Conservation (phyloP, 148 eudicot species). For the Cornus suecica region DNA sequence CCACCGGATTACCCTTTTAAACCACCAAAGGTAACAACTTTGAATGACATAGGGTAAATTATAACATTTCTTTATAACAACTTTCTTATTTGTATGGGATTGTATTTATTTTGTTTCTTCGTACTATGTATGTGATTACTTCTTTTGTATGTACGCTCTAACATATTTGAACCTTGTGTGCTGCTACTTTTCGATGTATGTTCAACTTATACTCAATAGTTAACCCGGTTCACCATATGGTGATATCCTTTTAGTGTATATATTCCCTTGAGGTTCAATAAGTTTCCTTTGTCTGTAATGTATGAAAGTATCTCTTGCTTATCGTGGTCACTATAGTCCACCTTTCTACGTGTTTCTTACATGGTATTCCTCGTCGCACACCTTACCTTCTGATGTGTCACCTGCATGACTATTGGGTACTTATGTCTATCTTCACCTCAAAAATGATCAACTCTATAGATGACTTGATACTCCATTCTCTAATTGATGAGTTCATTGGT, state of each 20-base stretch:
- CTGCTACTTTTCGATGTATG: neutral
- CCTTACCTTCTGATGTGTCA: too few species aligned
- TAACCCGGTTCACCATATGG: neutral
- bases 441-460: too few species aligned
- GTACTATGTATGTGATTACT: neutral
- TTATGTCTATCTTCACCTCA: too few species aligned
- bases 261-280: neutral
- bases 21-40: constrained; percentile 38
- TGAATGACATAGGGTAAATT: too few species aligned
- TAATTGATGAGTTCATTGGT: too few species aligned
- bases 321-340: too few species aligned
- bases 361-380: too few species aligned
- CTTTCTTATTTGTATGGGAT: neutral
- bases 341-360: too few species aligned
- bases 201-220: neutral
- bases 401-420: too few species aligned
- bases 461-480: too few species aligned
- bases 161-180: neutral
- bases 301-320: too few species aligned
- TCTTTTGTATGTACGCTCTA: neutral
- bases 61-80: neutral
- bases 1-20: constrained; percentile 49
- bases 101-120: neutral
- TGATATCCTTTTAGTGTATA: neutral
- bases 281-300: neutral